phyloP scores from a whole-genome alignment of 2,329 filamentous ascomycete species.

The Penicillium italicum region DNA sequence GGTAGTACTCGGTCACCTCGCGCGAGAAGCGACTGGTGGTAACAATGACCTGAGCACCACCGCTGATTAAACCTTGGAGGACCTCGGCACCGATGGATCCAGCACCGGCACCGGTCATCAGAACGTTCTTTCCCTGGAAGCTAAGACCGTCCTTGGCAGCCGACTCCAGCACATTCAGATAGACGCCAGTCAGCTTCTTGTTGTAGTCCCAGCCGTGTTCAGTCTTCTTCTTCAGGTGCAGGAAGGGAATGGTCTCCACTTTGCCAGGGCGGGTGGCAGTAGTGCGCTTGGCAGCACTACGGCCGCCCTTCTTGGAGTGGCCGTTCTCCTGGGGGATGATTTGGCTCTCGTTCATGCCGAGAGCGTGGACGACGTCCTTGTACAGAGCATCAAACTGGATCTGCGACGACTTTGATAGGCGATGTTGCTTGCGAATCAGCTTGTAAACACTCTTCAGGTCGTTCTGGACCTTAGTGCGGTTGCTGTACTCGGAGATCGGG shows the following conservation, averaged over 20 bases:
- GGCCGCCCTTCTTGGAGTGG: constrained; percentile 54
- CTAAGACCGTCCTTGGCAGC: constrained; percentile 83
- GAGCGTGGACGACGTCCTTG: constrained; percentile 85
- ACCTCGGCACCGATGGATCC: constrained; percentile 98
- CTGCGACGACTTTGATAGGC: constrained; percentile 92
- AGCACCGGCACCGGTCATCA: constrained; percentile 97
- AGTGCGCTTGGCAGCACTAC: constrained; percentile 49
- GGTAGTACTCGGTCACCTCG: constrained; percentile 98
- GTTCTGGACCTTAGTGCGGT: constrained; percentile 95
- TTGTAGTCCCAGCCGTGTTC: constrained; percentile 98
- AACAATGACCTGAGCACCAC: constrained; percentile 93
- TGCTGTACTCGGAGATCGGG: constrained; percentile 98
- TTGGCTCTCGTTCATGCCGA: constrained; percentile 97
- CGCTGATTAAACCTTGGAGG: constrained; percentile 89
- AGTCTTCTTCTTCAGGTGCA: constrained; percentile 96
- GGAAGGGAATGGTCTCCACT: constrained; percentile 94
- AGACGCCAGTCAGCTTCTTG: constrained; percentile 93
- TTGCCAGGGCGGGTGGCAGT: constrained; percentile 69
- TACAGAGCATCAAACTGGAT: constrained; percentile 95
- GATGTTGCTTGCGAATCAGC: constrained; percentile 97
- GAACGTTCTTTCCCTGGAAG: constrained; percentile 89
- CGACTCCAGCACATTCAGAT: constrained; percentile 86
- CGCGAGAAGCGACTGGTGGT: constrained; percentile 96
- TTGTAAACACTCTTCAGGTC: constrained; percentile 95
- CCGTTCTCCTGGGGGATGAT: constrained; percentile 86